Evolutionary conservation across 768 basidiomycete genomes (phyloP).

Genomic region (Tulasnella sp.): DNA sequence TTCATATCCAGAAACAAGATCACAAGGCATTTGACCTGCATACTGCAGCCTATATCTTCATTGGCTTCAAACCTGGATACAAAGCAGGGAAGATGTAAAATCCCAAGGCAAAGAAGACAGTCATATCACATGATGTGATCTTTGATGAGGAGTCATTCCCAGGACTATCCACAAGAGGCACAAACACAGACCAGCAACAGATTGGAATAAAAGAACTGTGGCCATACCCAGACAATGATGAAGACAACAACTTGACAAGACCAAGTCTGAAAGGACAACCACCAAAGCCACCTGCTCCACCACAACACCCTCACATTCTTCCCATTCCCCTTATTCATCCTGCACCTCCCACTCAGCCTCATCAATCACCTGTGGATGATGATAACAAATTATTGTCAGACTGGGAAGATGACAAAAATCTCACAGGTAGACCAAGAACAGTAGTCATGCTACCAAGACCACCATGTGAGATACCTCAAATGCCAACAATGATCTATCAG

Average conservation of each 20-base stretch:
- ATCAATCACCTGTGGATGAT: background rate
- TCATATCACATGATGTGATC: background rate
- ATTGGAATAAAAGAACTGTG: too few species aligned
- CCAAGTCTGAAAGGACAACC: too few species aligned
- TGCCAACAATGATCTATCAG: too few species aligned
- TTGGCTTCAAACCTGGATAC: slow-evolving; percentile 30
- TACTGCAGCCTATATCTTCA: slow-evolving; percentile 29
- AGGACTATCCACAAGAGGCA: background rate
- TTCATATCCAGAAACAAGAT: slow-evolving; percentile 29
- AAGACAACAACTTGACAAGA: too few species aligned
- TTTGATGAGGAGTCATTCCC: slow-evolving; percentile 3
- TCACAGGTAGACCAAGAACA: too few species aligned
- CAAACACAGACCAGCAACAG: too few species aligned
- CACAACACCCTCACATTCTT: background rate
- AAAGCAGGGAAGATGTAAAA: slow-evolving; percentile 31
- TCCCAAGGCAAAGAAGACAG: background rate
- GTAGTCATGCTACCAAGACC: too few species aligned
- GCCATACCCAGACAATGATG: too few species aligned
- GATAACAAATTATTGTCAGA: too few species aligned
- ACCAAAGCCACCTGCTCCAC: too few species aligned
- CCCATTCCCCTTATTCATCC: background rate
- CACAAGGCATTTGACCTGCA: slow-evolving; percentile 17
- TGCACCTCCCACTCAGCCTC: background rate
- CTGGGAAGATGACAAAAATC: too few species aligned
- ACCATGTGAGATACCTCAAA: too few species aligned